Percentiles rank a stretch among this genome's conserved stretches.
These are phyloP conservation scores for Choiromyces venosus DNA, from an alignment of 495 filamentous ascomycete genomes.

Conservation along the genomic window DNA sequence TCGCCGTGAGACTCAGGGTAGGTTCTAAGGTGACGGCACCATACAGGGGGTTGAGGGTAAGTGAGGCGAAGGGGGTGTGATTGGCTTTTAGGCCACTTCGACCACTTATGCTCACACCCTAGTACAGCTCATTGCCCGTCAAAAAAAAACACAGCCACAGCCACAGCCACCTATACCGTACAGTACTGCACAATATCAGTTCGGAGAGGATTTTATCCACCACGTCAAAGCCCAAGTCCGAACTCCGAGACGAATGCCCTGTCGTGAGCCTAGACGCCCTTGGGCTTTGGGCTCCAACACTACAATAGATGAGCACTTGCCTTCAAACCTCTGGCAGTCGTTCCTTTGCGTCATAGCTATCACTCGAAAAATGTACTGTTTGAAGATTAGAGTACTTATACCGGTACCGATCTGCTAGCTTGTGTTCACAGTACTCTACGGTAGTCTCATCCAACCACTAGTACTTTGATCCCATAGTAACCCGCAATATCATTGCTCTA, in stretches of 20 bases:
- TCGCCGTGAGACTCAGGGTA: too few relatives aligned
- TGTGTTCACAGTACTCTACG: neutral
- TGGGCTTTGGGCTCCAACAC: neutral
- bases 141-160: neutral
- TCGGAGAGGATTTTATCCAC: neutral
- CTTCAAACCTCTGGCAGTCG: neutral
- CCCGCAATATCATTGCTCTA: neutral
- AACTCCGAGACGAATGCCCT: neutral
- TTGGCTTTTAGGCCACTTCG: too few relatives aligned
- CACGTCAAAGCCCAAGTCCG: neutral
- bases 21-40: too few relatives aligned
- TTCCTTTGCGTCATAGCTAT: neutral
- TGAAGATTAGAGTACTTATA: neutral
- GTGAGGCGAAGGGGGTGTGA: too few relatives aligned
- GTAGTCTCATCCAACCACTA: neutral
- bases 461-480: neutral
- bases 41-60: too few relatives aligned
- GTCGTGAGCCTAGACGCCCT: neutral
- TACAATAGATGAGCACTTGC: neutral
- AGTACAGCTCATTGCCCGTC: too few relatives aligned
- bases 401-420: neutral
- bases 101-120: too few relatives aligned
- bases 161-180: too few relatives aligned
- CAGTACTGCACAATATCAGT: too few relatives aligned
- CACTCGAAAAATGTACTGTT: neutral